These are phyloP conservation scores for Ceratobasidium sp. DNA, from an alignment of 1,284 basidiomycete species.

Conservation along the genomic window DNA sequence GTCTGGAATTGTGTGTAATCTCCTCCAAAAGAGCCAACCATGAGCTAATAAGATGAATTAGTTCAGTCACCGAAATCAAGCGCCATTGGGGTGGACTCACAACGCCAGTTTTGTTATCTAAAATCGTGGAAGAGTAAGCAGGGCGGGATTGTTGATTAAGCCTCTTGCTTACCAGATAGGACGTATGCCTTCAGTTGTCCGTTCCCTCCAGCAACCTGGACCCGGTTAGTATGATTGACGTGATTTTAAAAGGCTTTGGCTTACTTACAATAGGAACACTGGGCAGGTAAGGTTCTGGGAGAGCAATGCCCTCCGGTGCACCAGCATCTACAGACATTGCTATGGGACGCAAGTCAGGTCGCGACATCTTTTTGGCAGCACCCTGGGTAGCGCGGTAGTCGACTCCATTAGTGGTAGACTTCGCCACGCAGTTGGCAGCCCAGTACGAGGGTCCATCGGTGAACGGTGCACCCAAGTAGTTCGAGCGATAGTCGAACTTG, in stretches of 20 bases:
- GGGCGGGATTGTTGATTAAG: background rate
- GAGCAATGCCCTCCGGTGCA: slow-evolving; percentile 56
- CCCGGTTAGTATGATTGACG: background rate
- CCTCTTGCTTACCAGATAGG: slow-evolving; percentile 56
- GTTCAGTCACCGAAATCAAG: slow-evolving; percentile 18
- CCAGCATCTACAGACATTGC: slow-evolving; percentile 60
- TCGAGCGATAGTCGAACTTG: slow-evolving; percentile 57
- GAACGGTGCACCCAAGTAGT: slow-evolving; percentile 63
- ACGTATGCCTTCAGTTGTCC: slow-evolving; percentile 70
- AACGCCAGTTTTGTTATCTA: slow-evolving; percentile 65
- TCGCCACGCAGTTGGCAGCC: slow-evolving; percentile 68
- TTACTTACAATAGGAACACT: slow-evolving; percentile 60
- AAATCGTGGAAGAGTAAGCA: background rate
- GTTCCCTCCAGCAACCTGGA: slow-evolving; percentile 49
- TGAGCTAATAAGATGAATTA: slow-evolving; percentile 24
- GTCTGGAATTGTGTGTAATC: slow-evolving; percentile 63
- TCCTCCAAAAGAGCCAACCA: slow-evolving; percentile 63
- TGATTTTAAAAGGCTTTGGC: background rate
- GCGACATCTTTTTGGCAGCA: background rate
- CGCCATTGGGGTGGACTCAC: slow-evolving; percentile 54
- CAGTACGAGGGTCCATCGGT: slow-evolving; percentile 67
- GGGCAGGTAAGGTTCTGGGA: slow-evolving; percentile 64
- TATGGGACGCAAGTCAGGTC: slow-evolving; percentile 48
- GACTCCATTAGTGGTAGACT: slow-evolving; percentile 64
- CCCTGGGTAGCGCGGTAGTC: slow-evolving; percentile 54